Conservation (phyloP, 2,329 filamentous ascomycete genomes). For the Botrytis paeoniae region DNA sequence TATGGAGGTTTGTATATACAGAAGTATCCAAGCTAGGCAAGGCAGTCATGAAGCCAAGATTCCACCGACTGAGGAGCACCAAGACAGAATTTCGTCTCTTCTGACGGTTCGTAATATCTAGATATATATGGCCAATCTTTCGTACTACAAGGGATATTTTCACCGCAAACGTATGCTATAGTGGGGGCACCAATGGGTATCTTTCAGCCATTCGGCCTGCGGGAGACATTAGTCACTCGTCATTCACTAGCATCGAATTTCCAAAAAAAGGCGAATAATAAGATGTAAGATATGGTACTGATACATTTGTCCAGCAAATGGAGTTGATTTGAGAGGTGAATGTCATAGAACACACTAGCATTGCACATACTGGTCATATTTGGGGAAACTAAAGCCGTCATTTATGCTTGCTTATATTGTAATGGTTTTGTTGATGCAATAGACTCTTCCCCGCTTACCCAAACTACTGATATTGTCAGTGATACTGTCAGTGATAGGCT, state of each 20-base stretch:
- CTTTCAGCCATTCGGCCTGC: neutral
- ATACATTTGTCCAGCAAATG: neutral
- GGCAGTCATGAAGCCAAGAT: neutral
- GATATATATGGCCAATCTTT: neutral
- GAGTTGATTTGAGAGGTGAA: neutral
- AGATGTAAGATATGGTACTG: neutral
- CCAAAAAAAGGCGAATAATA: neutral
- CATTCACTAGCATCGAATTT: neutral
- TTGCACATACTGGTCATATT: neutral
- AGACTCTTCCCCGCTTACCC: neutral
- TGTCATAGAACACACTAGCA: neutral
- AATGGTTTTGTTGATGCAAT: neutral
- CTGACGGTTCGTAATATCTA: neutral
- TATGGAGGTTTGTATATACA: neutral
- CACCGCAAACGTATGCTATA: neutral
- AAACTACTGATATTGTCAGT: neutral
- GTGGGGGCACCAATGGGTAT: rapidly evolving
- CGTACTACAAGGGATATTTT: rapidly evolving
- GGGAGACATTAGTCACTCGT: neutral
- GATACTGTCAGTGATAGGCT: neutral
- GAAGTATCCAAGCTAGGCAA: neutral
- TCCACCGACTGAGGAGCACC: neutral
- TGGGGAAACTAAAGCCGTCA: neutral
- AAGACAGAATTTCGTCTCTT: neutral
- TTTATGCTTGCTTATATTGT: neutral